Percentiles rank a stretch among this genome's conserved stretches.
These are phyloP conservation scores for Cladorrhinum sp. DNA, from an alignment of 2,329 filamentous ascomycete genomes.

Conservation along the genomic window DNA sequence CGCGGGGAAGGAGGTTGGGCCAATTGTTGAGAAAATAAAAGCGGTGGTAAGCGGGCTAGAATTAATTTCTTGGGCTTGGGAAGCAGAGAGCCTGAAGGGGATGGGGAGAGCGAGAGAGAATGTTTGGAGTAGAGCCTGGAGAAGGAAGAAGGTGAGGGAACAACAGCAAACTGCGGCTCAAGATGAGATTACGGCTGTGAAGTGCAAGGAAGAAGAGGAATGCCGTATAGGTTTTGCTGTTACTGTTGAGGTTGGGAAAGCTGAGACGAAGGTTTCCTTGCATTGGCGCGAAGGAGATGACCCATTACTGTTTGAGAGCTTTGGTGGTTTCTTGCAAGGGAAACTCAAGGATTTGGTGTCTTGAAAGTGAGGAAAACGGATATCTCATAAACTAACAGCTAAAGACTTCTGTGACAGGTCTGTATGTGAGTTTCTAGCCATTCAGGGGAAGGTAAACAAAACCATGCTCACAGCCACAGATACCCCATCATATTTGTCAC, in stretches of 20 bases:
- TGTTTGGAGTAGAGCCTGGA: conserved; percentile 75
- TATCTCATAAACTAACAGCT: too few species aligned
- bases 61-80: conserved; percentile 63
- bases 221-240: conserved; percentile 59
- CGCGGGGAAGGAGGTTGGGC: conserved; percentile 38
- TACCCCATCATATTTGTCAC: too few species aligned
- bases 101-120: conserved; percentile 64
- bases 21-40: conserved; percentile 37
- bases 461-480: too few species aligned
- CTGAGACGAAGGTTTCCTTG: conserved; percentile 48
- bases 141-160: conserved; percentile 53
- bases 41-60: conserved; percentile 54
- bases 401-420: too few species aligned
- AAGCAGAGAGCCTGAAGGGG: conserved; percentile 50
- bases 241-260: conserved; percentile 40
- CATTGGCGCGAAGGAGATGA: conserved; percentile 78
- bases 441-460: too few species aligned
- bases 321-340: conserved; percentile 73
- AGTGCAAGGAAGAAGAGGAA: conserved; percentile 28
- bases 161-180: conserved; percentile 19
- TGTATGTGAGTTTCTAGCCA: too few species aligned
- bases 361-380: background rate
- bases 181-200: background rate
- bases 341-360: conserved; percentile 35
- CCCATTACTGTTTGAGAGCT: conserved; percentile 75